Conservation (phyloP, 148 eudicot genomes). For the Dysphania ambrosioides region DNA sequence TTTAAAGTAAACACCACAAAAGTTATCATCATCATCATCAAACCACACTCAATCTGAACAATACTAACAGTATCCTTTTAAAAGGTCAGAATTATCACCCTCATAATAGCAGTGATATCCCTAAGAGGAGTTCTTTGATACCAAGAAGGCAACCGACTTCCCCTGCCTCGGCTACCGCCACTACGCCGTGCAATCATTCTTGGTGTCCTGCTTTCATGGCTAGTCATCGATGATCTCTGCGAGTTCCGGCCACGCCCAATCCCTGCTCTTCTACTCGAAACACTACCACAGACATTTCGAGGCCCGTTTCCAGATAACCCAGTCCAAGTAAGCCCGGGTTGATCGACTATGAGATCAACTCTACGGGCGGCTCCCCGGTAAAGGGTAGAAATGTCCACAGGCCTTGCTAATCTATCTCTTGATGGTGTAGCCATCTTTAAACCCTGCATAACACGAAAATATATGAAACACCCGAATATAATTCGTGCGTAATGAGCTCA, state of each 20-base stretch:
- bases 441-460: no score
- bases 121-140: constrained; percentile 62
- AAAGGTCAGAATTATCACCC: constrained; percentile 38
- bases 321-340: constrained; percentile 25
- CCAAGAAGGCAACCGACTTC: constrained; percentile 55
- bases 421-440: constrained; percentile 34
- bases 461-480: not conserved
- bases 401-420: constrained; percentile 69
- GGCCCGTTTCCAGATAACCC: constrained; percentile 31
- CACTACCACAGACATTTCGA: constrained; percentile 29
- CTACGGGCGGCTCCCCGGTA: constrained; percentile 30
- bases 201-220: constrained; percentile 27
- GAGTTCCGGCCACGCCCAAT: constrained; percentile 23
- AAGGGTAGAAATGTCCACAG: constrained; percentile 40
- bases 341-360: constrained; percentile 38
- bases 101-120: constrained; percentile 49
- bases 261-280: constrained; percentile 20
- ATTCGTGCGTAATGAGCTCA: not conserved
- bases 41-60: not conserved
- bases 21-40: not conserved
- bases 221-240: constrained; percentile 14
- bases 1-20: not conserved
- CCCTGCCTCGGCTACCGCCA: constrained; percentile 34
- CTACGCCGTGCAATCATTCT: constrained; percentile 14
- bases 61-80: not conserved